A percentile compares a stretch with the other conserved stretches of the same genome.
Evolutionary conservation across 345 rosid genomes (phyloP).

Genomic region (Limnanthes douglasii): DNA sequence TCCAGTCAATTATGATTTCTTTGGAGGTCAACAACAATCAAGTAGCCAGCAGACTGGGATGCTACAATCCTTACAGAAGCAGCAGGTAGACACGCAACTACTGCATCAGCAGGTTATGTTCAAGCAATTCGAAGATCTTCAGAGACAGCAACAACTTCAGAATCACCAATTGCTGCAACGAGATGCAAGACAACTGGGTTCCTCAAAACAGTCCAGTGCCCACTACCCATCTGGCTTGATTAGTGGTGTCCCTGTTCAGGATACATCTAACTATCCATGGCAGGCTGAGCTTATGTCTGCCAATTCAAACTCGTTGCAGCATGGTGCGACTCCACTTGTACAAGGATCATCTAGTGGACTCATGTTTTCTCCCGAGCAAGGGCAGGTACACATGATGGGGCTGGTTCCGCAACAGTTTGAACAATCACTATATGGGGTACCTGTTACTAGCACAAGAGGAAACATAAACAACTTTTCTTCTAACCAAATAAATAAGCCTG

Average conservation of each 20-base stretch:
- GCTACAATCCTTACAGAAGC: conserved; percentile 54
- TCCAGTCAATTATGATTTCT: conserved; percentile 54
- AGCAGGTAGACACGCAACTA: conserved; percentile 68
- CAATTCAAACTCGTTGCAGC: conserved; percentile 45
- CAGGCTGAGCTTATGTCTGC: conserved; percentile 41
- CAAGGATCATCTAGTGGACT: conserved; percentile 48
- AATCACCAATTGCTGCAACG: conserved; percentile 39
- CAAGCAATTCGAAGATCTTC: conserved; percentile 68
- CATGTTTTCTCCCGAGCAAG: conserved; percentile 44
- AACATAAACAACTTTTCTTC: conserved; percentile 26
- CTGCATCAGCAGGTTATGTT: conserved; percentile 57
- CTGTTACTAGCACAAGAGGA: conserved; percentile 29
- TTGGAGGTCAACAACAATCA: conserved; percentile 54
- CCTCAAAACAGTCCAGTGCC: conserved; percentile 24
- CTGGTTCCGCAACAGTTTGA: conserved; percentile 43
- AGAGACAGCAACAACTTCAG: conserved; percentile 52
- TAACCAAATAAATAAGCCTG: conserved; percentile 34
- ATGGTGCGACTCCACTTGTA: conserved; percentile 22
- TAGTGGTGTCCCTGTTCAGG: conserved; percentile 51
- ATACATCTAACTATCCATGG: conserved; percentile 40
- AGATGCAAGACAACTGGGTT: conserved; percentile 35
- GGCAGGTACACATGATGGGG: conserved; percentile 31
- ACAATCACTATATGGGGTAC: conserved; percentile 59
- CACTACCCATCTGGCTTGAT: conserved; percentile 27
- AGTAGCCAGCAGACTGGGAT: conserved; percentile 42